Evolutionary conservation across 331 rosid genomes (phyloP).

Genomic region (Rosa hybrid): DNA sequence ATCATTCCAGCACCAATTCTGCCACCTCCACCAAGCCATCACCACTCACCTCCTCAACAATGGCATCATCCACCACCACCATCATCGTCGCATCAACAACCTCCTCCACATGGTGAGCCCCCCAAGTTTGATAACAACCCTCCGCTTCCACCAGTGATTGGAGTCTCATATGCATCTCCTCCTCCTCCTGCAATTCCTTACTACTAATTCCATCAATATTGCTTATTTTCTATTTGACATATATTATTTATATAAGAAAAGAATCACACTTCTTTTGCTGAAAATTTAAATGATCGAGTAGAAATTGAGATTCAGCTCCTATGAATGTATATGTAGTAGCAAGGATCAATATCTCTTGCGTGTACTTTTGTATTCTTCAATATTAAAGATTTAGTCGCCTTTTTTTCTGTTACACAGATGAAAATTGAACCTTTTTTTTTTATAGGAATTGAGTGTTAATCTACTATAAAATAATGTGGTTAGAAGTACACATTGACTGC

Average conservation of each 20-base stretch:
- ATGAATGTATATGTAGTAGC: not conserved
- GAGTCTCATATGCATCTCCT: constrained; percentile 39
- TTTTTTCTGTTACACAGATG: too few species aligned
- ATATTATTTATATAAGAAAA: not conserved
- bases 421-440: too few species aligned
- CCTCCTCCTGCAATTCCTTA: constrained; percentile 40
- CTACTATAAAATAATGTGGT: too few species aligned
- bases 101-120: constrained; percentile 24
- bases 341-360: not conserved
- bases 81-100: constrained; percentile 14
- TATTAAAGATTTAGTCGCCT: too few species aligned
- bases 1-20: constrained; percentile 11
- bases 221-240: not conserved
- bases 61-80: constrained; percentile 21
- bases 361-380: not conserved
- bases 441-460: too few species aligned
- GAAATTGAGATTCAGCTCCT: not conserved
- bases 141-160: constrained; percentile 38
- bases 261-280: not conserved
- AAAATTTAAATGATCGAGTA: not conserved
- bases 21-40: constrained; percentile 27
- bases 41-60: constrained; percentile 21
- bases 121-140: constrained; percentile 12
- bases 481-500: too few species aligned
- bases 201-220: constrained; percentile 13